A percentile compares a stretch with the other conserved stretches of the same genome.
Conservation (phyloP, 495 filamentous ascomycete genomes). For the Aspergillus ostianus region DNA sequence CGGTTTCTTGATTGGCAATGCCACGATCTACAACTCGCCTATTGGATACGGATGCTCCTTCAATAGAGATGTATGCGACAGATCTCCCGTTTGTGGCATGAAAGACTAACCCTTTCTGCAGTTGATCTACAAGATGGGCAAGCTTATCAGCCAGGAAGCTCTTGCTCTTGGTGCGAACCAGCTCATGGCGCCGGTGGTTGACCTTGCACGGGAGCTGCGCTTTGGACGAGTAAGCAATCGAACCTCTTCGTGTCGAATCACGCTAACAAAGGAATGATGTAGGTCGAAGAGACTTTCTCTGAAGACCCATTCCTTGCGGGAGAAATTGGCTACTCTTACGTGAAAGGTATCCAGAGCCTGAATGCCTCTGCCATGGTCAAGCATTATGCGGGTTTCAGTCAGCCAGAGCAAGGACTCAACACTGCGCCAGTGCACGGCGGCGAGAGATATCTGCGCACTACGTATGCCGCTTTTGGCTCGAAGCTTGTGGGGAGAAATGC, state of each 20-base stretch:
- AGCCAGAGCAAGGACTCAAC: conserved; percentile 68
- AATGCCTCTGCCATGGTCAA: conserved; percentile 68
- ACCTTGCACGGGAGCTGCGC: conserved; percentile 64
- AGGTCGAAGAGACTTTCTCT: conserved; percentile 66
- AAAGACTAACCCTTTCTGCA: conserved; percentile 12
- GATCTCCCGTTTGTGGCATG: no score
- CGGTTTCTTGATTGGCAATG: conserved; percentile 66
- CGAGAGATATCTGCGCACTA: conserved; percentile 64
- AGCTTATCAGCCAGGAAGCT: conserved; percentile 59
- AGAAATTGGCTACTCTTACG: conserved; percentile 59
- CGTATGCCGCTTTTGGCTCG: conserved; percentile 23
- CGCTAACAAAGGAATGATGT: neutral
- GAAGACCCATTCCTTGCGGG: conserved; percentile 64
- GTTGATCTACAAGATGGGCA: conserved; percentile 60
- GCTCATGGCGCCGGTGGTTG: conserved; percentile 65
- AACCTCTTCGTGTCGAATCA: neutral
- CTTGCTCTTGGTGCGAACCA: conserved; percentile 64
- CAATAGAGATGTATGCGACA: conserved; percentile 43
- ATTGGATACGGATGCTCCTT: conserved; percentile 68
- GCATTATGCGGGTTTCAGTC: conserved; percentile 64
- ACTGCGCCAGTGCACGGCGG: conserved; percentile 68
- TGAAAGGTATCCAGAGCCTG: conserved; percentile 59
- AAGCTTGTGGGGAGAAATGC: neutral
- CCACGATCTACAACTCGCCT: conserved; percentile 73
- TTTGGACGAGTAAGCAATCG: conserved; percentile 52